Percentiles rank a stretch among this genome's conserved stretches.
Conservation (phyloP, 2,329 filamentous ascomycete genomes). For the Dactylellina parvicollis region DNA sequence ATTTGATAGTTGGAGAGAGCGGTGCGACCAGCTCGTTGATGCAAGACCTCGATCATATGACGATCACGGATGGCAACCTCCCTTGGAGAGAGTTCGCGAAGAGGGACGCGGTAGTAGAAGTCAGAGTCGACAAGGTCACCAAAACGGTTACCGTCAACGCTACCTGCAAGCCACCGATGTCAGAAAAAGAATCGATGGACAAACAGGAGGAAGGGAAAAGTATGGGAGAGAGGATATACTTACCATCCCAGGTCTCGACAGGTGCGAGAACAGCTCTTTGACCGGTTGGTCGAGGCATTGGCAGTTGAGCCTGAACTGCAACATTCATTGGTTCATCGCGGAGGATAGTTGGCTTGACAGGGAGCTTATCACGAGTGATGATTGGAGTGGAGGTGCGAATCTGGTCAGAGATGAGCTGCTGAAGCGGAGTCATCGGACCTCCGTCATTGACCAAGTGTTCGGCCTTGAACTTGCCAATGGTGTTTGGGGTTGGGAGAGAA, state of each 20-base stretch:
- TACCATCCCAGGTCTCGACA: conserved; percentile 3
- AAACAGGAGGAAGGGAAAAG: not conserved
- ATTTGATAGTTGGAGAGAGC: too few relatives aligned
- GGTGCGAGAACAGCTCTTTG: not conserved
- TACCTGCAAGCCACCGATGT: too few relatives aligned
- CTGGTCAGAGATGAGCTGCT: not conserved
- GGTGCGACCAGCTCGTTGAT: too few relatives aligned
- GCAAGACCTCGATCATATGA: too few relatives aligned
- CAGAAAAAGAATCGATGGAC: too few relatives aligned
- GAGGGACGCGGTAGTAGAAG: too few relatives aligned
- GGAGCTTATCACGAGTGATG: not conserved
- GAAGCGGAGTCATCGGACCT: conserved; percentile 2
- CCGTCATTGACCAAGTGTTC: not conserved
- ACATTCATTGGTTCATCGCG: not conserved
- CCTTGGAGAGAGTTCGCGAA: too few relatives aligned
- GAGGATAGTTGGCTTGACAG: not conserved
- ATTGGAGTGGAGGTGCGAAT: not conserved
- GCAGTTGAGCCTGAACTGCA: not conserved
- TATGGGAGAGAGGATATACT: not conserved
- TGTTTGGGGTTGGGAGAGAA: not conserved
- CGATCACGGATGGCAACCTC: too few relatives aligned
- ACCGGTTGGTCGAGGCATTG: not conserved
- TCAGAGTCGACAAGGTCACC: too few relatives aligned
- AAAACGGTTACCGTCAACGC: too few relatives aligned
- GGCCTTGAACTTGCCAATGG: not conserved